Evolutionary conservation across 441 rosid species (phyloP).

Genomic region (Euphorbia celastroides): DNA sequence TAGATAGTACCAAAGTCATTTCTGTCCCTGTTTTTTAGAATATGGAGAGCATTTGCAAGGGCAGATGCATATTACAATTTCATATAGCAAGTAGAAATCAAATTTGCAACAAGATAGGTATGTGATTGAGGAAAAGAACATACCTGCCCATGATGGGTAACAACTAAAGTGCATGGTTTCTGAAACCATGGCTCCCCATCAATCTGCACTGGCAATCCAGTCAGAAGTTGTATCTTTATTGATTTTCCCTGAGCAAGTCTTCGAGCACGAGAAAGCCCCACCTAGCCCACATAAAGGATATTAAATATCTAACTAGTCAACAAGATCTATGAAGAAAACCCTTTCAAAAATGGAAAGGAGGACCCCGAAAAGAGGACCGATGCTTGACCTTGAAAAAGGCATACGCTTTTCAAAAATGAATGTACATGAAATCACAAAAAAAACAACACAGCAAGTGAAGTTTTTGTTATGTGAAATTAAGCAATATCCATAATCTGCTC

Average conservation of each 20-base stretch:
- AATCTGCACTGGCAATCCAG: conserved; percentile 81
- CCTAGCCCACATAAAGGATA: conserved; percentile 38
- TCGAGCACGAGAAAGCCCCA: conserved; percentile 92
- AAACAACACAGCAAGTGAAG: neutral
- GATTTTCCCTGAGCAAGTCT: conserved; percentile 91
- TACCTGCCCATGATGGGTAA: conserved; percentile 97
- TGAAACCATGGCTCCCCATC: conserved; percentile 99
- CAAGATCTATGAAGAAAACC: too few relatives aligned
- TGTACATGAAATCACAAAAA: neutral
- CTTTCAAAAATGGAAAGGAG: too few relatives aligned
- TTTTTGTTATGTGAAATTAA: neutral
- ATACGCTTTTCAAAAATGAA: neutral
- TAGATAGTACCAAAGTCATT: neutral
- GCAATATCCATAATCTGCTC: neutral
- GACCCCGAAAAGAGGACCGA: too few relatives aligned
- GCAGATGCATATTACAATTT: neutral
- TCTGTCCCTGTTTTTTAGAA: neutral
- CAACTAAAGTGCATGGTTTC: conserved; percentile 66
- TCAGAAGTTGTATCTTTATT: conserved; percentile 83
- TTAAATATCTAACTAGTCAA: conserved; percentile 5
- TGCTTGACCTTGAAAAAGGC: too few relatives aligned
- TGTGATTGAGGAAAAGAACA: conserved; percentile 21
- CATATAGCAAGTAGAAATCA: neutral
- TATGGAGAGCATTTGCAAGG: neutral
- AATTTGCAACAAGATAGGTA: neutral